Percentiles rank a stretch among this genome's conserved stretches.
Evolutionary conservation across 331 rosid genomes (phyloP).

Genomic region (Malus hybrid): DNA sequence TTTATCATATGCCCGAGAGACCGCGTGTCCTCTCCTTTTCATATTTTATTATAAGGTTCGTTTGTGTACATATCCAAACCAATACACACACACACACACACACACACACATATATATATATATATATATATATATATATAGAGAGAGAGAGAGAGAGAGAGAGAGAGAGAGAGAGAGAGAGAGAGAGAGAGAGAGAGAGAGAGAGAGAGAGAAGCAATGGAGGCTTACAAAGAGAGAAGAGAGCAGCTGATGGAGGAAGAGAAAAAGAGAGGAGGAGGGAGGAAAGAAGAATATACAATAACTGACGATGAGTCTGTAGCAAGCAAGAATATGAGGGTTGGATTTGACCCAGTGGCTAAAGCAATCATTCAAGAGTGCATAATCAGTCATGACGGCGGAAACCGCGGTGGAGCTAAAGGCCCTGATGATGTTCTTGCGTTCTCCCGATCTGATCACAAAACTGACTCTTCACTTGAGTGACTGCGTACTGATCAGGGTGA

Average conservation of each 20-base stretch:
- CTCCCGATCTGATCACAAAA: constrained; percentile 29
- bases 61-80: neutral
- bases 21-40: neutral
- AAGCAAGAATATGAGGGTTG: neutral
- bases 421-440: constrained; percentile 36
- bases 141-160: no score
- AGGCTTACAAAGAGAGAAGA: constrained; percentile 27
- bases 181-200: neutral
- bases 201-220: constrained; percentile 16
- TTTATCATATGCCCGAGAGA: neutral
- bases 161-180: no score
- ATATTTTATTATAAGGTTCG: neutral
- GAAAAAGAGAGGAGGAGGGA: neutral
- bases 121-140: no score
- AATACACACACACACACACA: no score
- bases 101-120: no score
- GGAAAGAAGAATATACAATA: neutral
- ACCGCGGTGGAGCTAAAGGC: constrained; percentile 10
- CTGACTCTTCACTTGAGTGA: constrained; percentile 37
- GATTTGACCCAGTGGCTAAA: constrained; percentile 9
- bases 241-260: constrained; percentile 14
- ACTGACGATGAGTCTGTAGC: neutral
- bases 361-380: constrained; percentile 26
- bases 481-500: neutral
- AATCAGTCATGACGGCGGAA: neutral